Evolutionary conservation across 73 alveolate species (phyloP).

Genomic region (Paramecium primaurelia): DNA sequence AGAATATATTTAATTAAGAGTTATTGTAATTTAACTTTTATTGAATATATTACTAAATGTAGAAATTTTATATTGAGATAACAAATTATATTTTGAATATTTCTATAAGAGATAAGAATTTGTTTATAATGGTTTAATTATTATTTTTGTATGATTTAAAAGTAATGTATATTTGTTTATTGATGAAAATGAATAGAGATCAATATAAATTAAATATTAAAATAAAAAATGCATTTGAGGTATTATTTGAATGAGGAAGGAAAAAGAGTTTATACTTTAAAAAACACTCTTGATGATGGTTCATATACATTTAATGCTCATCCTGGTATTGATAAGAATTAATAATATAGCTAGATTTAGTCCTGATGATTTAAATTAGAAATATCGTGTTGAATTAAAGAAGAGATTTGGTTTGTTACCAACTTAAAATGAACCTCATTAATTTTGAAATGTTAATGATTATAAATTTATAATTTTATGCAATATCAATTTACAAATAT

Average conservation of each 20-base stretch:
- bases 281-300: conserved; percentile 26
- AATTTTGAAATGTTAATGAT: neutral
- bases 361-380: neutral
- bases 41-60: neutral
- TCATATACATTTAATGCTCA: conserved; percentile 40
- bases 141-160: no score
- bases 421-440: conserved; percentile 4
- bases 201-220: neutral
- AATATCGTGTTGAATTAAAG: neutral
- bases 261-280: conserved; percentile 34
- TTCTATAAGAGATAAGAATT: neutral
- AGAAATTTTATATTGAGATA: neutral
- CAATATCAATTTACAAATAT: neutral
- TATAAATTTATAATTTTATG: neutral
- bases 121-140: neutral
- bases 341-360: neutral
- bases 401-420: neutral
- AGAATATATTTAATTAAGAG: neutral
- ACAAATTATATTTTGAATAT: neutral
- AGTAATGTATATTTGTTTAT: no score
- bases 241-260: conserved; percentile 40
- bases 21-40: neutral
- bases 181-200: neutral
- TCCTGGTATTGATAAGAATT: neutral
- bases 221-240: conserved; percentile 24